Base-by-base conservation (phyloP, 305 asterid species). In the Coffea humblotiana region DNA sequence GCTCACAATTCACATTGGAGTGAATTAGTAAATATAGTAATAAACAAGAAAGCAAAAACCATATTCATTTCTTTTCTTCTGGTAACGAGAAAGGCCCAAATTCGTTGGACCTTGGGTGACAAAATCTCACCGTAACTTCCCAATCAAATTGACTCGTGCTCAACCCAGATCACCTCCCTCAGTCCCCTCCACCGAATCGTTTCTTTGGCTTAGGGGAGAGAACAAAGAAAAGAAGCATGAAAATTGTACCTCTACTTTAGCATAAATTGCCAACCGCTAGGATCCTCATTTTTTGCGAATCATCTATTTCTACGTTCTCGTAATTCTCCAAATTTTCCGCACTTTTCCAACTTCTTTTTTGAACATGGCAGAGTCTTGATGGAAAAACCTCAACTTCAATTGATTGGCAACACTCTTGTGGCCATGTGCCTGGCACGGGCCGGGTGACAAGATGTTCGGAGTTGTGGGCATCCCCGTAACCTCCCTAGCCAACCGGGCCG, bases 381-480 rank as follows among this genome's bases (percentile, higher is more conserved):
- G 54, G 40, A 29, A 72, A 79, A 72, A 19, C 25, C 19, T 2
- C 66, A 21, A 8, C 72, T 6, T 11, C 77, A 6, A 49, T 94
- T 64, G 97, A 94, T 43, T 43, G 97, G 97, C 75, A 94, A 90
- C 84, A 77, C 85, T 6, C 84, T 94, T 1, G 95, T 88, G 15
- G 93, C 98, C 82, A 90, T 91, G 97, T 89, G 87, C 78, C 88
- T 92, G 8, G 82, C 92, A 63, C 96, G 92, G 51, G 94, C 91
- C 78, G 92, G 92, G 76, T 81, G 89, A 87, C 35, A 84, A 77
- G 80, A 91, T 92, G 97, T 94, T 94, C 78, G 98, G 98, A 2
- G 97, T 94, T 2, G 98, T 92, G 60, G 98, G 98, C 0, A 94
- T 94, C 43, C 98, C 98, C 8, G 97, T 94, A 0, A 94, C 97